Evolutionary conservation across 202 grass and related monocot genomes (phyloP), one percentile per base, ranked within the genome.

Genomic region (Digitaria exilis): DNA sequence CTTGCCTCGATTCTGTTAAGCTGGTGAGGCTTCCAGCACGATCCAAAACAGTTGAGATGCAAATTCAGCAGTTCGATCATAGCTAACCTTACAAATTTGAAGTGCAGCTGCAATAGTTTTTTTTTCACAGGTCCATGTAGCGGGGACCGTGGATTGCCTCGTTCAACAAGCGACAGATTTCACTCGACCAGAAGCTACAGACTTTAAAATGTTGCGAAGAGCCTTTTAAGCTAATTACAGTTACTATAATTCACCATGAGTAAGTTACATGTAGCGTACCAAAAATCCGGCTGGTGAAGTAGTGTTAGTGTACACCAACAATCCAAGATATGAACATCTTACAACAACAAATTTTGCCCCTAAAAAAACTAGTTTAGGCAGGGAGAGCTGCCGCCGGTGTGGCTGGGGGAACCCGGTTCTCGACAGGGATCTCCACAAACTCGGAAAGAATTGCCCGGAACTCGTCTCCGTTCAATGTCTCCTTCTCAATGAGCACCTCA

Each of bases 401-500:
- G 17, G 94, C 58, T 55, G 89, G 89, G 71, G 94, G 91, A 66
- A 89, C 90, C 83, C 88, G 70, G 80, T 97, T 97, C 94, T 97
- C 94, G 30, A 41, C 52, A 29, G 91, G 91, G 86, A 97, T 97
- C 85, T 97, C 94, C 41, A 74, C 78, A 70, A 94, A 97, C 87
- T 97, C 94, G 0, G 91, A 94, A 29, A 97, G 92, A 71, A 97
- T 90, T 19, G 82, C 85, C 76, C 94, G 78, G 80, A 97, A 97
- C 64, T 97, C 94, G 0, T 94, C 94, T 19, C 94, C 94, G 1
- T 39, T 80, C 77, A 97, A 21, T 17, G 91, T 97, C 50, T 97
- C 94, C 89, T 97, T 94, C 88, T 97, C 94, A 26, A 97, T 52
- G 69, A 97, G 94, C 73, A 97, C 78, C 78, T 97, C 94, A 12